Evolutionary conservation across 495 filamentous ascomycete genomes (phyloP), one percentile per base, ranked within the genome.

Genomic region (Penicillium cosmopolitanum): DNA sequence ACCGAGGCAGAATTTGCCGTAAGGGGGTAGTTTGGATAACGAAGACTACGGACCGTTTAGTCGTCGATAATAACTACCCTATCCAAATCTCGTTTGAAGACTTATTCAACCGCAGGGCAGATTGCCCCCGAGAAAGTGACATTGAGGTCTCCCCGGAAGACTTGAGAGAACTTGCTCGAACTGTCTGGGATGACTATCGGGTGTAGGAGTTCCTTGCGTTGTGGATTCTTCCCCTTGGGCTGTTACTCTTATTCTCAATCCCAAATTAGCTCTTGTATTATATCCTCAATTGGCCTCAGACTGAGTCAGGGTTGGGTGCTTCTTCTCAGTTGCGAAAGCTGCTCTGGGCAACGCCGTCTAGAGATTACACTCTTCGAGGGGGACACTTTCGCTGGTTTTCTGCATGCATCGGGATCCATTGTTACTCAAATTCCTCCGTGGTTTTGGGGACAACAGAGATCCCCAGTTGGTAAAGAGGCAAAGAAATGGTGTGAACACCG

Each of bases 51-150:
- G 33, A 12, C 28, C 53, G 25, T 10, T 19, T 38, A 59, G 50
- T 54, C 57, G 34, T 53, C 40, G 31, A 47, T 46, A 44, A 44
- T 19, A 7, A 44, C 36, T 12, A 50, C 35, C 35, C 56, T 13
- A 36, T 43, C 31, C 53, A 10, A n/a, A 50, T 46, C 4, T 38
- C 33, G 1, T 53, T 53, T 9, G 34, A 53, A 53, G n/a, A 38
- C 16, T 38, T 53, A 34, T 42, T 53, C 34, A 23, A 23, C 38
- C 51, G 34, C 16, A 18, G n/a, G 34, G 33, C 10, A 40, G 36
- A 40, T 40, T 40, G 36, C 36, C 36, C 36, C 33, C 33, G 4
- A 23, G 51, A 12, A 38, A 40, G 51, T 36, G 51, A 53, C 15
- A 23, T 53, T 53, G 34, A 40, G 34, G 19, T 53, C 33, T 21